A percentile compares a stretch with the other conserved stretches of the same genome.
phyloP scores from a whole-genome alignment of 2,329 filamentous ascomycete species.

The Biscogniauxia mediterranea region DNA sequence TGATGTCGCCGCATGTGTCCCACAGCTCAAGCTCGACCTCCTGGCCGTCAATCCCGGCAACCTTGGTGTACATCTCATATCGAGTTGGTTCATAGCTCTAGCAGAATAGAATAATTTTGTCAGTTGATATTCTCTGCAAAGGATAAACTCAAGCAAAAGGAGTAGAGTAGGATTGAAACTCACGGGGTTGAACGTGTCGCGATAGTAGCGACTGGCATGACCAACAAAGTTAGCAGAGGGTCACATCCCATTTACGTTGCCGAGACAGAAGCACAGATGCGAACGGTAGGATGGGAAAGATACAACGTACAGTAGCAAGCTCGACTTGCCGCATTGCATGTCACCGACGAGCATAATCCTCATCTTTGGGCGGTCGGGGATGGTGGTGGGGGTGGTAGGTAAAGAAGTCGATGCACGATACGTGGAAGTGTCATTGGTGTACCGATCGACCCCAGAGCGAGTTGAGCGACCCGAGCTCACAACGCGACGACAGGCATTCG shows the following conservation, averaged over 20 bases:
- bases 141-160: neutral
- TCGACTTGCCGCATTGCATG: conserved; percentile 30
- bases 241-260: neutral
- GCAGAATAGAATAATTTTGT: neutral
- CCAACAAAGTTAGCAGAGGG: neutral
- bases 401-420: conserved; percentile 10
- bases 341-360: conserved; percentile 33
- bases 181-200: conserved; percentile 24
- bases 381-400: conserved; percentile 16
- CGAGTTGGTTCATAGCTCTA: conserved; percentile 24
- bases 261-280: neutral
- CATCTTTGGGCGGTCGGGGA: conserved; percentile 25
- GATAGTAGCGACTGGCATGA: conserved; percentile 28
- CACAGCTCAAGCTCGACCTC: conserved; percentile 31
- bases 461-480: conserved; percentile 6
- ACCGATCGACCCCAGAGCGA: conserved; percentile 1
- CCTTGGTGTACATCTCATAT: conserved; percentile 31
- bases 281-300: neutral
- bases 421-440: conserved; percentile 3
- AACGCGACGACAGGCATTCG: conserved; percentile 17
- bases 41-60: conserved; percentile 20
- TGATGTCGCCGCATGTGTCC: conserved; percentile 30
- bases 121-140: neutral
- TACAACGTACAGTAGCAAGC: conserved; percentile 27
- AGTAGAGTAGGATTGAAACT: neutral